Base-by-base conservation (phyloP, 352 stramenopile genomes). In the Phytophthora pini region DNA sequence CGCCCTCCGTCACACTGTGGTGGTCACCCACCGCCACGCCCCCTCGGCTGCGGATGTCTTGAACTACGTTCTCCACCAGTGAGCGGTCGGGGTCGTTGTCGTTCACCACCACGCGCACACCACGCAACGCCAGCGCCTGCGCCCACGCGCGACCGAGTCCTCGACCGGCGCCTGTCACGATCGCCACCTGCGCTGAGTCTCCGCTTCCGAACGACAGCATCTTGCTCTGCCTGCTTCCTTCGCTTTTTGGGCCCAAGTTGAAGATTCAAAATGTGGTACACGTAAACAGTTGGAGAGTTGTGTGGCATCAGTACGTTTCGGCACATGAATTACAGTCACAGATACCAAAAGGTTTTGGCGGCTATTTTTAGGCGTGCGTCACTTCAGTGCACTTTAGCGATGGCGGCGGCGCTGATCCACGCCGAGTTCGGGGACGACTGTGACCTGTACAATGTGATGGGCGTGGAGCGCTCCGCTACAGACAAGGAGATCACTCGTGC, bases 371-470 rank as follows among this genome's bases (percentile, higher is more conserved):
- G 45, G n/a, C 11, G 47, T 41, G 45, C 45, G 46, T 22, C 17
- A 17, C 10, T 45, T 39, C n/a, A 40, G 22, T 17, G 31, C n/a
- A 48, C 34, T 26, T 15, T 6, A 61, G 29, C 61, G 22, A 79
- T 74, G 72, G 45, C 77, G 49, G 71, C 74, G 27, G 63, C 79
- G 53, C 49, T 81, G 38, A 90, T 93, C 61, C 65, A 76, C 60
- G 61, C 61, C 32, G 75, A 79, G 44, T 92, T 93, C 55, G 85
- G 85, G 56, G 57, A 81, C 10, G 72, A 79, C 55, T 88, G 77
- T 52, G 74, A 92, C 49, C 66, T 97, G 20, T 97, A 97, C 72
- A 79, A 80, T 26, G 82, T 96, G 39, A 57, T 97, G 27, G 76
- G 72, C 32, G 75, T 97, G 11, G 60, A 70, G 39, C 68, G 72